Conservation (phyloP, 1,284 basidiomycete species). For the Earliella scabrosa region DNA sequence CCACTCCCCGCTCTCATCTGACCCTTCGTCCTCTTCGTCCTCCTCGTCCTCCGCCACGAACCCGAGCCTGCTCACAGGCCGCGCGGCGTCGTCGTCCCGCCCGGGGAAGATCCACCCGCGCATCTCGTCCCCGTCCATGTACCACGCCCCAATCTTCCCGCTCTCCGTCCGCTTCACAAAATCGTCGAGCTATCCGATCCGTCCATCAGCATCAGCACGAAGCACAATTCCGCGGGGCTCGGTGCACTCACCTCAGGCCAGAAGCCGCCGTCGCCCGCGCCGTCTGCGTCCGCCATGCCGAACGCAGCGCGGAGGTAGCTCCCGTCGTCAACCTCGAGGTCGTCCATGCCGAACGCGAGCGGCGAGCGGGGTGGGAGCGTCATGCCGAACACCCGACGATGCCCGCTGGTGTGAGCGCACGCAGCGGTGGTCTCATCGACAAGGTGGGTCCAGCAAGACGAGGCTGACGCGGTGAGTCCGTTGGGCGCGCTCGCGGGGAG, state of each 20-base stretch:
- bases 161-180: background rate
- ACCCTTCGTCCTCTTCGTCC: background rate
- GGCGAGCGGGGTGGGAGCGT: background rate
- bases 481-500: no score
- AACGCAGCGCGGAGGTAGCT: slow-evolving; percentile 3
- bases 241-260: background rate
- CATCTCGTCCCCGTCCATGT: slow-evolving; percentile 3
- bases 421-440: background rate
- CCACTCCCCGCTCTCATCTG: background rate
- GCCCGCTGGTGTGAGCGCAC: background rate
- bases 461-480: background rate
- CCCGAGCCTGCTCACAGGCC: background rate
- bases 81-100: no score
- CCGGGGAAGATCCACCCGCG: slow-evolving; percentile 2
- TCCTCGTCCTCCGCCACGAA: background rate
- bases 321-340: slow-evolving; percentile 6
- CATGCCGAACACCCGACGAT: slow-evolving; percentile 1
- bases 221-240: background rate
- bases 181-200: background rate
- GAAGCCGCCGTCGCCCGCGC: background rate
- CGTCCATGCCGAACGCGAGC: background rate
- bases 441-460: background rate
- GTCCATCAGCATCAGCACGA: background rate
- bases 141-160: background rate
- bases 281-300: background rate